Base-by-base conservation (phyloP, 1,284 basidiomycete species). In the Cryptococcus depauperatus region DNA sequence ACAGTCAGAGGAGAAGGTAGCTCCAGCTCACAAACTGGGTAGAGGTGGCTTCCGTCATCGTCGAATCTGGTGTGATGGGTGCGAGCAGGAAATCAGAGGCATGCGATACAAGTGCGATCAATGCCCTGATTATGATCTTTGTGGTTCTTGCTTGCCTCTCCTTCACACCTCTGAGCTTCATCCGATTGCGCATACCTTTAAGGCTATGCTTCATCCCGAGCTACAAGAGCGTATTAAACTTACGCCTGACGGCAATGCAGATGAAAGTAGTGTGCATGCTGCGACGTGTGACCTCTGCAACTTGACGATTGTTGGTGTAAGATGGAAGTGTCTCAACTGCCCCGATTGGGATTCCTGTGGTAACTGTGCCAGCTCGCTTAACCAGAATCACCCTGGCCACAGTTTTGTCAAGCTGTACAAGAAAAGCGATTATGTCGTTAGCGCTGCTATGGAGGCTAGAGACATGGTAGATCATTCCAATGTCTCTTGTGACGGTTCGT, bases 311-410 rank as follows among this genome's bases (percentile, higher is more conserved):
- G 49, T 53, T n/a, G 68, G 69, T 10, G 55, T 65, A 4, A 48
- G 69, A 35, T 66, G 61, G 62, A 71, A 71, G 55, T 71, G 69
- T 48, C 56, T 69, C 47, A 61, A 65, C 45, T 71, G 69, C 43
- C 67, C 67, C 25, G 69, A 71, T 43, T 71, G 69, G 69, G 69
- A 71, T 48, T 78, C 80, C 25, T 92, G 88, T 64, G 61, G 68
- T 22, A 65, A 74, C 7, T 92, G 88, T 69, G 84, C 83, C 62
- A 73, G 71, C 47, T 83, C 55, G 4, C 54, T 90, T 50, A 79
- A 78, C 0, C 54, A 68, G 7, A 82, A 85, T 41, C 88, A 92
- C 64, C 87, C 87, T 1, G 61, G 66, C 22, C 88, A 92, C 64
- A 73, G 77, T 6, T 91, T 91, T 61, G 81, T 84, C 26, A 81